A percentile compares a stretch with the other conserved stretches of the same genome.
These are phyloP conservation scores for Peronosclerospora sorghi DNA, from an alignment of 352 stramenopile species.

Conservation along the genomic window DNA sequence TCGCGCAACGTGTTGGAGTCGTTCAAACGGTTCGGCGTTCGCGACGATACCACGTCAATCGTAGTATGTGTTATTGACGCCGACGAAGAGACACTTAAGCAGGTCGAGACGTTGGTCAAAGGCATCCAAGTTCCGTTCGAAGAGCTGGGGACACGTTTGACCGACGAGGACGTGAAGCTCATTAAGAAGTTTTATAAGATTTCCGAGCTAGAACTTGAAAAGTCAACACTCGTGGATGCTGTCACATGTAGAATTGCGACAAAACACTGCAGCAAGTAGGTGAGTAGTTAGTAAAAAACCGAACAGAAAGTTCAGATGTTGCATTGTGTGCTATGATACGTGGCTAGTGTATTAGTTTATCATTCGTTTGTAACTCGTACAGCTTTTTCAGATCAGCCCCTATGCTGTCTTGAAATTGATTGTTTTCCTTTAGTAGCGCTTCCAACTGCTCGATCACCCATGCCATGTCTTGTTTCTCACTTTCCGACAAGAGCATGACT, in stretches of 20 bases:
- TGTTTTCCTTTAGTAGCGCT: slow-evolving; percentile 1
- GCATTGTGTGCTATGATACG: neutral
- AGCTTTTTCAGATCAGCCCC: slow-evolving; percentile 26
- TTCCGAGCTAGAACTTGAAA: slow-evolving; percentile 56
- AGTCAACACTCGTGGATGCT: slow-evolving; percentile 53
- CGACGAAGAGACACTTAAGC: slow-evolving; percentile 28
- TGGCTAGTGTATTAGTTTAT: neutral
- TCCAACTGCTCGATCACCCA: slow-evolving; percentile 33
- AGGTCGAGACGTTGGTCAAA: slow-evolving; percentile 33
- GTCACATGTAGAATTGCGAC: slow-evolving; percentile 78
- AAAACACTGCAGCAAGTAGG: slow-evolving; percentile 78
- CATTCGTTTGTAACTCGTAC: slow-evolving; percentile 26
- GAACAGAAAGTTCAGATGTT: neutral
- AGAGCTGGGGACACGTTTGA: slow-evolving; percentile 42
- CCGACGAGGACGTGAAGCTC: slow-evolving; percentile 31
- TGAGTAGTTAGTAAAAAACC: slow-evolving; percentile 3
- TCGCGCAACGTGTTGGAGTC: slow-evolving; percentile 77
- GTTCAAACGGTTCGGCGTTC: slow-evolving; percentile 68
- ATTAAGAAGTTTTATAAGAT: slow-evolving; percentile 84
- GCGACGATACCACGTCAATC: slow-evolving; percentile 38
- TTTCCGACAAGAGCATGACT: slow-evolving; percentile 62
- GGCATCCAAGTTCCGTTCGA: slow-evolving; percentile 32
- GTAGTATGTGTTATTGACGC: slow-evolving; percentile 72
- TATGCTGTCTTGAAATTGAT: slow-evolving; percentile 1
- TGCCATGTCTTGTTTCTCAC: slow-evolving; percentile 44